Conservation (phyloP, 2,329 filamentous ascomycete species). For the Aspergillus sp. region DNA sequence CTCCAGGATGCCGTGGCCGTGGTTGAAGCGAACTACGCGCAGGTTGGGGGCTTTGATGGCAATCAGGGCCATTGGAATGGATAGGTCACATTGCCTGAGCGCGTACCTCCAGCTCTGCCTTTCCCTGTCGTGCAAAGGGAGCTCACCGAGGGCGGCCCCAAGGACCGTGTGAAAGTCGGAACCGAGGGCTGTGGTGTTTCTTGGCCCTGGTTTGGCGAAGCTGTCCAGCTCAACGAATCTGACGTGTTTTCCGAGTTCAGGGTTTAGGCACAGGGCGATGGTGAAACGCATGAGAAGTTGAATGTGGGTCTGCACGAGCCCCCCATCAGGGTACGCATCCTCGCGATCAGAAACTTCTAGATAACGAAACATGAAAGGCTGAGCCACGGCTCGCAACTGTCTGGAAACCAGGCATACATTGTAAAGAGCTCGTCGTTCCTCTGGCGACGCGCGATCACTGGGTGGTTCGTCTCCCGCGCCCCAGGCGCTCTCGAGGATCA, state of each 20-base stretch:
- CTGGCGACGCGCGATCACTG: background rate
- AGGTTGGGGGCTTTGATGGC: conserved; percentile 27
- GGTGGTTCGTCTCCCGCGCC: background rate
- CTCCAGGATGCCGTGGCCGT: conserved; percentile 9
- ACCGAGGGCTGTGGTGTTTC: background rate
- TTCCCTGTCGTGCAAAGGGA: conserved; percentile 22
- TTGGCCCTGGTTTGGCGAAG: background rate
- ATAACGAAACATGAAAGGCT: conserved; percentile 29
- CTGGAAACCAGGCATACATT: conserved; percentile 29
- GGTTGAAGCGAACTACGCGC: conserved; percentile 20
- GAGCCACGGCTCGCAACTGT: conserved; percentile 25
- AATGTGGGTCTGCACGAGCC: background rate
- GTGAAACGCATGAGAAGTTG: conserved; percentile 18
- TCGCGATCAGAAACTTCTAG: background rate
- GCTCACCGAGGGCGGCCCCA: conserved; percentile 11
- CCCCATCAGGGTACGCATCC: conserved; percentile 12
- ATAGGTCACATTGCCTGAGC: conserved; percentile 17
- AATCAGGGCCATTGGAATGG: conserved; percentile 23
- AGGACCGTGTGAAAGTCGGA: conserved; percentile 16
- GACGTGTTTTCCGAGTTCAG: conserved; percentile 25
- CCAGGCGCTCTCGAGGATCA: conserved; percentile 4
- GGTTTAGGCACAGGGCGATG: conserved; percentile 22
- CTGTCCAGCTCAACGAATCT: conserved; percentile 15
- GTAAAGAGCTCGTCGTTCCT: conserved; percentile 8
- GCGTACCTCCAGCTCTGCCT: conserved; percentile 20